Evolutionary conservation across 768 basidiomycete species (phyloP), one percentile per base, ranked within the genome.

Genomic region (Hericium alpestre): DNA sequence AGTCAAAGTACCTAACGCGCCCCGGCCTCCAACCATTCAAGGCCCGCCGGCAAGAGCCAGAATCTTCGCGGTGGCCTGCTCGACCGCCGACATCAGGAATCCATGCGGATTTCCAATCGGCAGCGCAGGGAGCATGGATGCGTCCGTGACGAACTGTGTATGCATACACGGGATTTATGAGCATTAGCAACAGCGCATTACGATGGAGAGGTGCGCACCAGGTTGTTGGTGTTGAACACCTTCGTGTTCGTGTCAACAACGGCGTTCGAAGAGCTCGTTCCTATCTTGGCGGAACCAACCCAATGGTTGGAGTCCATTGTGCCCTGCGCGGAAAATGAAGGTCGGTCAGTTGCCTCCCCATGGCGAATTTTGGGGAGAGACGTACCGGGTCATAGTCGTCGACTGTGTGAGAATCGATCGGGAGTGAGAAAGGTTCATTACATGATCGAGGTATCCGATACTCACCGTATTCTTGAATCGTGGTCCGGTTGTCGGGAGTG

Each of bases 251-350:
- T 66, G 59, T 84, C 82, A 18, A 85, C 81, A 22, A 85, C 83
- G 7, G 66, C 70, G 37, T 50, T 58, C 22, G 68, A 65, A 38
- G 66, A 60, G 56, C 54, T 62, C 18, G 65, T 67, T 38, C 78
- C 77, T 46, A 84, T 79, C 38, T 65, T 71, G 63, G 74, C 75
- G 4, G 81, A 73, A 18, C 80, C 82, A 16, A 82, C 77, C 82
- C 82, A 84, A 66, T 85, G 83, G 63, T 85, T 85, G 6, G 80
- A 82, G 67, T 79, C 72, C 69, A 83, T 69, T 22, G 65, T 69
- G 15, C 58, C 39, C 71, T 71, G 16, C 59, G 16, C 59, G 64
- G 27, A 18, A 59, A 67, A 58, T 56, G 76, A 77, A 53, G 67
- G 73, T 74, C 59, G 2, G 39, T 52, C 16, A 23, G 48, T 11